Conservation (phyloP, 768 basidiomycete genomes). For the Coprinopsis strossmayeri region DNA sequence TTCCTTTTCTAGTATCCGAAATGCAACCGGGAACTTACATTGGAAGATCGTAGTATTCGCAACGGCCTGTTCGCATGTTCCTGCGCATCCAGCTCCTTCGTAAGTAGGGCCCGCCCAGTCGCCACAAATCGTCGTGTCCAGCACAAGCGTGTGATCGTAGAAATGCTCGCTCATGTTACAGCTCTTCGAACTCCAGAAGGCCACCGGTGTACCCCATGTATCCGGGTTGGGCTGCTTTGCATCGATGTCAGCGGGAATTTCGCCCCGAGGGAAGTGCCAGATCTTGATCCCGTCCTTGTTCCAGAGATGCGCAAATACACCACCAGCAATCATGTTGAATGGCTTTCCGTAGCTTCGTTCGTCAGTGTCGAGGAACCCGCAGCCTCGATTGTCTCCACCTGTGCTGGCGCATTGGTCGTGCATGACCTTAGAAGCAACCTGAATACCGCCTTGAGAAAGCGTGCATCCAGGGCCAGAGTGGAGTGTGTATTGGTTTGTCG, state of each 20-base stretch:
- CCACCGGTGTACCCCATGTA: slow-evolving; percentile 47
- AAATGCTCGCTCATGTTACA: slow-evolving; percentile 49
- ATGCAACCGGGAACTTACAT: slow-evolving; percentile 18
- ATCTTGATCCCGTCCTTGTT: slow-evolving; percentile 43
- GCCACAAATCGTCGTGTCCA: slow-evolving; percentile 43
- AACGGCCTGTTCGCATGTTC: slow-evolving; percentile 41
- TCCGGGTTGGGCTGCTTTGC: slow-evolving; percentile 37
- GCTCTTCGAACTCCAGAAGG: slow-evolving; percentile 39
- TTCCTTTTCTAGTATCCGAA: not conserved
- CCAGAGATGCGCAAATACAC: slow-evolving; percentile 55
- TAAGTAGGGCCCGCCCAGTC: slow-evolving; percentile 36
- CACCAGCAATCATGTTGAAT: slow-evolving; percentile 41
- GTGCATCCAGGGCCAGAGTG: slow-evolving; percentile 47
- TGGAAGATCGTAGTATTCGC: slow-evolving; percentile 51
- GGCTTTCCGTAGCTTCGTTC: slow-evolving; percentile 31
- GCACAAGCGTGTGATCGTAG: slow-evolving; percentile 41
- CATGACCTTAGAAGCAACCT: slow-evolving; percentile 21
- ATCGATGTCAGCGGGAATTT: slow-evolving; percentile 47
- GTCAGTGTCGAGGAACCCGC: slow-evolving; percentile 39
- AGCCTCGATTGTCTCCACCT: slow-evolving; percentile 36
- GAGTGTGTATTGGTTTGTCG: slow-evolving; percentile 57
- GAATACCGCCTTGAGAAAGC: slow-evolving; percentile 20
- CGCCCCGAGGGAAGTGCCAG: slow-evolving; percentile 48
- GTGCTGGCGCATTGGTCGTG: slow-evolving; percentile 35
- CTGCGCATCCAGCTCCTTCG: slow-evolving; percentile 31